Percentiles rank a stretch among this genome's conserved stretches.
These are phyloP conservation scores for Phytomonas francai DNA, from an alignment of 208 protist genomes.

Conservation along the genomic window DNA sequence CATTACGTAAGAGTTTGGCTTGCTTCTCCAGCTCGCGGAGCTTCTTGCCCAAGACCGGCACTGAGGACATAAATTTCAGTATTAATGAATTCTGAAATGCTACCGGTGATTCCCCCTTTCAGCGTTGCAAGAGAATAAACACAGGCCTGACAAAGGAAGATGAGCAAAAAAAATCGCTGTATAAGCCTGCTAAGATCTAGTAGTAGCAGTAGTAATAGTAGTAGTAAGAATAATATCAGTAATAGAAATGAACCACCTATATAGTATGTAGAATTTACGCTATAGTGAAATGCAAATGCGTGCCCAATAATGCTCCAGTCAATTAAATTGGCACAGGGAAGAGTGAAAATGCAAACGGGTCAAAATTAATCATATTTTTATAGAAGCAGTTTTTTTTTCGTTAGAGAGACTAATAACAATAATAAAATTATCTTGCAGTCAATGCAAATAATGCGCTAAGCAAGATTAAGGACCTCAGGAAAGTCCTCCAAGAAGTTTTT, in stretches of 20 bases:
- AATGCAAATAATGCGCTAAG: neutral
- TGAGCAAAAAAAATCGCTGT: neutral
- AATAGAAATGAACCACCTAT: neutral
- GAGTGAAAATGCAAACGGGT: neutral
- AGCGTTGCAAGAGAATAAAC: slow-evolving; percentile 8
- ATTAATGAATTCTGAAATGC: neutral
- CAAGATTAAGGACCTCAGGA: neutral
- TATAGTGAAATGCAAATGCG: neutral
- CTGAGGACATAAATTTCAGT: slow-evolving; percentile 4
- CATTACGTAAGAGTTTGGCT: slow-evolving; percentile 46
- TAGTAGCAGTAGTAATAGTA: neutral
- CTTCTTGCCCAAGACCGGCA: slow-evolving; percentile 33
- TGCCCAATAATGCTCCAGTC: neutral
- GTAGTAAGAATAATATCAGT: neutral
- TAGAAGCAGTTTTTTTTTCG: neutral
- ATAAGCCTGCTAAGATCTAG: neutral
- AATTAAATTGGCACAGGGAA: neutral
- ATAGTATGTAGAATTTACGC: neutral
- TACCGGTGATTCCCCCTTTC: neutral
- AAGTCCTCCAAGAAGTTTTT: neutral
- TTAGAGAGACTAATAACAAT: neutral
- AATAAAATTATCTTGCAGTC: neutral
- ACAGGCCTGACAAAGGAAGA: neutral
- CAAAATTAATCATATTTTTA: neutral
- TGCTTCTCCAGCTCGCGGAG: slow-evolving; percentile 46